Evolutionary conservation across 2,329 filamentous ascomycete species (phyloP), one percentile per base, ranked within the genome.

Genomic region (Pestalotiopsis sp.): DNA sequence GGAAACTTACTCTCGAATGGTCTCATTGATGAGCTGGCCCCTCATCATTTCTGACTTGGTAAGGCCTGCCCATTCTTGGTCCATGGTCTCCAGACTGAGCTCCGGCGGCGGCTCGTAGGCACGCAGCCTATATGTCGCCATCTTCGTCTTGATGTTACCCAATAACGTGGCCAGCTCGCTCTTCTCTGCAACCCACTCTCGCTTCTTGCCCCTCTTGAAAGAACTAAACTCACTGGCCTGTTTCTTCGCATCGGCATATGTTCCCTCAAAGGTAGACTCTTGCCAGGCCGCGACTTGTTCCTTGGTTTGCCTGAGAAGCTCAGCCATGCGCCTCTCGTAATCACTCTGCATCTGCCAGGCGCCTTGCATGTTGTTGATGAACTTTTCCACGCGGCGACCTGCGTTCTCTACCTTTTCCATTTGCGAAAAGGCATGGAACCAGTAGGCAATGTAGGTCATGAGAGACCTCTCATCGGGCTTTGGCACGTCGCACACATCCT

Each of bases 401-500:
- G 96, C 96, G 78, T 99, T 99, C 81, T 99, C 96, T 9, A 99
- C 96, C 79, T 95, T 93, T 83, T 99, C 96, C 91, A 99, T 97
- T 78, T 98, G 95, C 38, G 95, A 98, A 80, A 99, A 99, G 75
- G 96, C 96, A 79, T 99, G 96, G 87, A 99, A 99, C 96, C 96
- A 99, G 85, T 99, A 99, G 72, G 96, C 96, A 76, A 99, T 99
- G 81, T 99, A 99, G 0, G 96, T 99, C 96, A 99, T 99, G 78
- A 99, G 87, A 79, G 93, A 97, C 75, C 94, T 91, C 82, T 99
- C 96, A 79, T 99, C 96, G 27, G 96, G 96, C 83, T 96, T 97
- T 27, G 94, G 89, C 36, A 99, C 95, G 79, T 99, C 96, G 80
- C 94, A 97, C 23, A 99, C 96, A 84, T 99, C 96, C 81, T 99